Percentiles rank a stretch among this genome's conserved stretches.
These are phyloP conservation scores for Pterothamnion heteromorphum DNA, from an alignment of 31 red algal species.

Conservation along the genomic window DNA sequence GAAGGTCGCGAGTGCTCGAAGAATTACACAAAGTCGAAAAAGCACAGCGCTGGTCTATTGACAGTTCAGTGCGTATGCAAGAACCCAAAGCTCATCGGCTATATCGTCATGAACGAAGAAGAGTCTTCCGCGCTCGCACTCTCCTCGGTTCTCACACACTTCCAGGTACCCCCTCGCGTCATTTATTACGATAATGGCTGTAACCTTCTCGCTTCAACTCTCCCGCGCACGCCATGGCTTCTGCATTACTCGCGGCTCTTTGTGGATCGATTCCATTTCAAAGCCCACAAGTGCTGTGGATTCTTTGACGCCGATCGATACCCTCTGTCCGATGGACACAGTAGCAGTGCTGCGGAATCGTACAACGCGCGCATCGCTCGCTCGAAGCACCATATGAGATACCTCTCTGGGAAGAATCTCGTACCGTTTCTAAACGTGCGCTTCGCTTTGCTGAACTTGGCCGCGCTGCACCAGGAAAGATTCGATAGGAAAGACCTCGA, in stretches of 20 bases:
- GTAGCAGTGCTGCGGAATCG: background rate
- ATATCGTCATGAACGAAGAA: background rate
- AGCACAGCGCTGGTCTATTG: background rate
- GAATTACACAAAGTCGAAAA: background rate
- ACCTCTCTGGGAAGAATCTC: background rate
- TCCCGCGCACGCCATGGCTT: background rate
- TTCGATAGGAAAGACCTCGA: background rate
- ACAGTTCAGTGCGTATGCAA: conserved; percentile 17
- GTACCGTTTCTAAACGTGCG: background rate
- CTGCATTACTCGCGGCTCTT: background rate
- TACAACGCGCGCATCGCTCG: background rate
- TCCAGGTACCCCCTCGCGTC: background rate
- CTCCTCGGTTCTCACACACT: conserved; percentile 3
- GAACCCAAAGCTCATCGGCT: background rate
- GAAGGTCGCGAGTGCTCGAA: conserved; percentile 10
- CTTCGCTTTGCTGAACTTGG: background rate
- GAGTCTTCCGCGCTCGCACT: conserved; percentile 23
- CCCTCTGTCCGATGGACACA: background rate
- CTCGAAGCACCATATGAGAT: background rate
- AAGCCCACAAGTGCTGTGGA: background rate
- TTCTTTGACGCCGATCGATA: background rate
- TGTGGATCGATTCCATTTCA: background rate
- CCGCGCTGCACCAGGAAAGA: background rate
- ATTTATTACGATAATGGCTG: conserved; percentile 36
- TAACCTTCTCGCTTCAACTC: background rate